A percentile compares a stretch with the other conserved stretches of the same genome.
Evolutionary conservation across 352 stramenopile species (phyloP).

Genomic region (Thalassiosira livingstoniorum): DNA sequence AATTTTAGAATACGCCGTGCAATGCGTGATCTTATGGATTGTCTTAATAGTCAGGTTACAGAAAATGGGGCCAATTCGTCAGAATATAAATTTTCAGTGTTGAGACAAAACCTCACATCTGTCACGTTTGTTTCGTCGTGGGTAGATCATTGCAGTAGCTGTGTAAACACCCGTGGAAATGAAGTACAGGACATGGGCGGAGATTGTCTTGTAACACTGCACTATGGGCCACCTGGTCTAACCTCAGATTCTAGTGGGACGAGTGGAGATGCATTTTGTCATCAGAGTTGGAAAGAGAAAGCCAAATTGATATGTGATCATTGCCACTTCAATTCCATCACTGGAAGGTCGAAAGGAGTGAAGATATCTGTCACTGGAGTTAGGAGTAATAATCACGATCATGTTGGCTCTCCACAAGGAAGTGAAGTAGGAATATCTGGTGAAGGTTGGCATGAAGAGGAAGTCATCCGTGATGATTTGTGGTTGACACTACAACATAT

Average conservation of each 20-base stretch:
- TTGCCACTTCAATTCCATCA: constrained; percentile 55
- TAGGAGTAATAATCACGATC: constrained; percentile 12
- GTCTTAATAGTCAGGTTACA: constrained; percentile 51
- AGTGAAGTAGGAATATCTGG: constrained; percentile 22
- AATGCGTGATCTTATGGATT: constrained; percentile 64
- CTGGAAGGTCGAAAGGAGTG: constrained; percentile 66
- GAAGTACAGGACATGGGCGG: not conserved
- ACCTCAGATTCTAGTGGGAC: constrained; percentile 4
- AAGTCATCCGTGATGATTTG: constrained; percentile 49
- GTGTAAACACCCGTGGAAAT: not conserved
- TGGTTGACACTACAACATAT: constrained; percentile 35
- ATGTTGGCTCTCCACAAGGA: constrained; percentile 7
- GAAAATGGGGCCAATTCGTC: not conserved
- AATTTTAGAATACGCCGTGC: constrained; percentile 65
- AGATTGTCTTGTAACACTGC: constrained; percentile 71
- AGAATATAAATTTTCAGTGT: constrained; percentile 26
- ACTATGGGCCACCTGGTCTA: constrained; percentile 63
- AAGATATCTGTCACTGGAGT: constrained; percentile 43
- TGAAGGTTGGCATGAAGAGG: constrained; percentile 21
- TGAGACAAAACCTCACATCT: constrained; percentile 57
- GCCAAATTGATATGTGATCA: constrained; percentile 50
- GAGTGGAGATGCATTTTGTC: not conserved
- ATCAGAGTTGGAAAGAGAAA: constrained; percentile 58
- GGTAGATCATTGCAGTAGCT: constrained; percentile 43
- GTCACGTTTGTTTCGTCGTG: constrained; percentile 71